Evolutionary conservation across 192 early-diverging fungal species (phyloP).

Genomic region (Gaertneriomyces semiglobifer): DNA sequence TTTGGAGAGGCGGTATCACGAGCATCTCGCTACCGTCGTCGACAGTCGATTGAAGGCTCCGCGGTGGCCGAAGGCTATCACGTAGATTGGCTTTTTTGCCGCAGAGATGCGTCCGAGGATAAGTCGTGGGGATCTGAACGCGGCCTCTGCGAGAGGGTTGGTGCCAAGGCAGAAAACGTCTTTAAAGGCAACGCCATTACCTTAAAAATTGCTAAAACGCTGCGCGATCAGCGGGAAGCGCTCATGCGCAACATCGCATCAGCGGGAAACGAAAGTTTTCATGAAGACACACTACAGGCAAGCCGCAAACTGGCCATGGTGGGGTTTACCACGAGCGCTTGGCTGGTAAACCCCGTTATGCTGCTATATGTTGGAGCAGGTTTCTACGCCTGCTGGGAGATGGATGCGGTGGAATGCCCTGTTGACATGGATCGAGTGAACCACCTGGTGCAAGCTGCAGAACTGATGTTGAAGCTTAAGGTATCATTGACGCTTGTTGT

Average conservation of each 20-base stretch:
- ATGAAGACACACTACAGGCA: neutral
- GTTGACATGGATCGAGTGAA: neutral
- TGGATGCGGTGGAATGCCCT: neutral
- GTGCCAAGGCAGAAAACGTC: neutral
- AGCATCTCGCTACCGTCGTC: neutral
- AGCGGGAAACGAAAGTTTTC: constrained; percentile 3
- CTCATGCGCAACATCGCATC: neutral
- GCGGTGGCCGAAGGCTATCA: neutral
- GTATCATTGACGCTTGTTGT: too few species aligned
- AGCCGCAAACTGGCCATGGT: neutral
- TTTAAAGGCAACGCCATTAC: neutral
- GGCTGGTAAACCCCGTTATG: neutral
- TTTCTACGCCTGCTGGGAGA: neutral
- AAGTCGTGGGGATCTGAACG: neutral
- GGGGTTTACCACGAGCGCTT: neutral
- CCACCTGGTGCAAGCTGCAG: neutral
- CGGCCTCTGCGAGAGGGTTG: neutral
- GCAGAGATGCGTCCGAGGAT: neutral
- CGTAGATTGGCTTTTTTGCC: neutral
- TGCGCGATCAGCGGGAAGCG: neutral
- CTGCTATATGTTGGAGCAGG: neutral
- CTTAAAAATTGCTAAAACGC: neutral
- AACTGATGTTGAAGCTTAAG: neutral
- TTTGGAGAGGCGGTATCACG: neutral
- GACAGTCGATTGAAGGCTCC: neutral